These are phyloP conservation scores for Saksenaea vasiformis DNA, from an alignment of 371 early-diverging fungal genomes.

Conservation along the genomic window DNA sequence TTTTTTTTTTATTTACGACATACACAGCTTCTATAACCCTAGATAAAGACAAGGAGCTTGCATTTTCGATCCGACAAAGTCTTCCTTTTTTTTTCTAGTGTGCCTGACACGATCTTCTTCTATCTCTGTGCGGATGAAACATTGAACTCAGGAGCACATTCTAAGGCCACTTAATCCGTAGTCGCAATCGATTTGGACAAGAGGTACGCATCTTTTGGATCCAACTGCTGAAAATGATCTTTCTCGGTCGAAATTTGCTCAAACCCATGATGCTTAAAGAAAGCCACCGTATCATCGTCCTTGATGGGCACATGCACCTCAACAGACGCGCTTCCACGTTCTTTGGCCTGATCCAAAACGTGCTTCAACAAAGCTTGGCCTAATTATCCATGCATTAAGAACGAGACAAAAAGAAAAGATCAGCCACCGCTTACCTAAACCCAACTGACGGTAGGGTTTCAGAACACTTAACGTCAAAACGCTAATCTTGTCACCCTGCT, in stretches of 20 bases:
- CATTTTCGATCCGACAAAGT: no score
- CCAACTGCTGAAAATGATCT: constrained; percentile 82
- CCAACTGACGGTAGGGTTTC: constrained; percentile 73
- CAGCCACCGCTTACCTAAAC: constrained; percentile 56
- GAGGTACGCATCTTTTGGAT: constrained; percentile 81
- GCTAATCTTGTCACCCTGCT: constrained; percentile 69
- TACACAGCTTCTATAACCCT: no score
- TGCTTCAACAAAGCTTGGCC: constrained; percentile 57
- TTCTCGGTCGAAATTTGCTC: constrained; percentile 51
- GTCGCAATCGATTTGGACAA: constrained; percentile 44
- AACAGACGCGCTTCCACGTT: constrained; percentile 46
- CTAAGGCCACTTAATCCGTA: neutral
- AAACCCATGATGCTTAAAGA: constrained; percentile 83
- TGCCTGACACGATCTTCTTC: neutral
- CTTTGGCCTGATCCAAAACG: constrained; percentile 48
- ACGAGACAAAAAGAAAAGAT: neutral
- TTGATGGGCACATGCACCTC: constrained; percentile 85
- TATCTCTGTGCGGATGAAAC: no score
- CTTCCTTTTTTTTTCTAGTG: neutral
- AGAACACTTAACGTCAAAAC: constrained; percentile 93
- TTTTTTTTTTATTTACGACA: no score
- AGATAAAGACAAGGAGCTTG: no score
- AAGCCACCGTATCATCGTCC: constrained; percentile 78
- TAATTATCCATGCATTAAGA: constrained; percentile 11
- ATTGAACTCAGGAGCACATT: no score